Conservation (phyloP, 140 eudicot species). For the Bidens hawaiensis region DNA sequence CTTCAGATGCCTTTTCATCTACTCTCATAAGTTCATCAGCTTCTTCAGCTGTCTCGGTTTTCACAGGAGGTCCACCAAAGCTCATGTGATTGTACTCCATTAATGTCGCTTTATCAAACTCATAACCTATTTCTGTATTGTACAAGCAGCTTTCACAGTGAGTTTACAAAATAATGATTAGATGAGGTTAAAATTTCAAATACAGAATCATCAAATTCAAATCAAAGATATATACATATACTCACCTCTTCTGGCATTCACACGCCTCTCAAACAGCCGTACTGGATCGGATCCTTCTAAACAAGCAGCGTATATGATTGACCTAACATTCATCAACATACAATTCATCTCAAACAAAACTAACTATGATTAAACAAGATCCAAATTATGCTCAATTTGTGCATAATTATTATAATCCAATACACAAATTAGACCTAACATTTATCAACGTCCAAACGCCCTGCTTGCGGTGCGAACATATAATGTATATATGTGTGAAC, state of each 20-base stretch:
- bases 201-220: background rate
- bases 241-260: conserved; percentile 72
- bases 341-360: background rate
- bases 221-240: background rate
- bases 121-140: conserved; percentile 54
- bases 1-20: conserved; percentile 56
- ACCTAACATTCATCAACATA: conserved; percentile 39
- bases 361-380: background rate
- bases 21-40: conserved; percentile 51
- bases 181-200: background rate
- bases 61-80: conserved; percentile 92
- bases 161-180: background rate
- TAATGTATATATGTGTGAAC: too few species aligned
- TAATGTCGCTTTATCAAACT: conserved; percentile 56
- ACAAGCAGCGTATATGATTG: conserved; percentile 76
- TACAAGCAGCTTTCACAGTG: conserved; percentile 4
- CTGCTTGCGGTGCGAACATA: too few species aligned
- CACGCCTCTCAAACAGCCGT: conserved; percentile 77
- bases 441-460: too few species aligned
- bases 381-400: background rate
- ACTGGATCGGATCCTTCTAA: conserved; percentile 91
- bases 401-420: background rate
- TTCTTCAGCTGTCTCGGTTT: conserved; percentile 56
- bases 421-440: background rate
- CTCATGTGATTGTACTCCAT: conserved; percentile 83